Evolutionary conservation across 1,284 basidiomycete genomes (phyloP), one percentile per base, ranked within the genome.

Genomic region (Somion occarium): DNA sequence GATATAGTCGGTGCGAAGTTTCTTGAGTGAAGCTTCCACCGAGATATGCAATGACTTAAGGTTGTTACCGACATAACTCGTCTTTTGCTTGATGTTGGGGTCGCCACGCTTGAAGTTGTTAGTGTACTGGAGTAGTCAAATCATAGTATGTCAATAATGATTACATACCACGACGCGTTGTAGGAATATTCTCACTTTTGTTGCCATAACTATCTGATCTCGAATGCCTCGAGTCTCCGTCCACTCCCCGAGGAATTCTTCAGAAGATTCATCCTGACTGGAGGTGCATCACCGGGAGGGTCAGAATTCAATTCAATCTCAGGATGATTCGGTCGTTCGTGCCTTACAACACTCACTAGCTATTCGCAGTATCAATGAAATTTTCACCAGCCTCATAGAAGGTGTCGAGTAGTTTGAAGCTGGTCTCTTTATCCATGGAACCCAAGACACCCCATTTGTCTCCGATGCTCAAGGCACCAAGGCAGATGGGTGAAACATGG

Each of bases 291-390:
- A n/a, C n/a, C n/a, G 22, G 15, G 15, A 34, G 15, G 30, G 42
- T 38, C 30, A 26, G n/a, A 22, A 7, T 34, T 34, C 37, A 5
- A 12, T 22, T 15, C 25, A 30, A 3, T 12, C n/a, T 13, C 18
- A 34, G 15, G 30, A 34, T 38, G n/a, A n/a, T n/a, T n/a, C n/a
- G n/a, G n/a, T 7, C 7, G 7, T 15, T 9, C 22, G 11, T 7
- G 13, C 20, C 7, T 4, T n/a, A 42, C 9, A 12, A 23, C 5
- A 60, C 73, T 38, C 55, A 72, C 76, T 79, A 78, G 52, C 59
- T 65, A 49, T 73, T 78, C 11, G 80, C 69, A 0, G 78, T 82
- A 53, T 82, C 79, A 52, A 82, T 78, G 49, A 80, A 79, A 57
- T 80, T 81, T 15, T 80, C 76, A n/a, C 71, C 74, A 2, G 64